These are phyloP conservation scores for Entophlyctis helioformis DNA, from an alignment of 192 early-diverging fungal genomes.

Conservation along the genomic window DNA sequence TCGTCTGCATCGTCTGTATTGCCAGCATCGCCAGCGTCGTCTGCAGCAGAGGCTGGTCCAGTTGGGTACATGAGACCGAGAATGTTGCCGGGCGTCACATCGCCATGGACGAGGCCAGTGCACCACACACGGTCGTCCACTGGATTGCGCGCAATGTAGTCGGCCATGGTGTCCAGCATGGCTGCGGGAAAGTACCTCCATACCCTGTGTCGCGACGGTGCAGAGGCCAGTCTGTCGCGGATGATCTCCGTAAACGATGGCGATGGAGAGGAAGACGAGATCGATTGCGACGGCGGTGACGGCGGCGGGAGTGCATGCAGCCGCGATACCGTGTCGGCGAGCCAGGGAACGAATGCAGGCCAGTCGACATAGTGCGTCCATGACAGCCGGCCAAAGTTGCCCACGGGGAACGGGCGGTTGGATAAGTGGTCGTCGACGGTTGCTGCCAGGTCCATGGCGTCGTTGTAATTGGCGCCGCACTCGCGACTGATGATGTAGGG, in stretches of 20 bases:
- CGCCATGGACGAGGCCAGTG: conserved; percentile 12
- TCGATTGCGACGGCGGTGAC: neutral
- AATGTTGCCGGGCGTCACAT: conserved; percentile 15
- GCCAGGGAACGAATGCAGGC: no score
- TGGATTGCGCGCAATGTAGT: neutral
- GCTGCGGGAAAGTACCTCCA: neutral
- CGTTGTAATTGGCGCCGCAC: no score
- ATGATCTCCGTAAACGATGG: neutral
- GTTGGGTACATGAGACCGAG: no score
- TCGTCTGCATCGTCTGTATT: neutral
- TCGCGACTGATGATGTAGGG: no score
- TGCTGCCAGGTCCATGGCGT: no score
- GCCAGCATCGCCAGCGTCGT: neutral
- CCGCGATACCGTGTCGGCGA: no score
- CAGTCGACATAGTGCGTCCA: no score
- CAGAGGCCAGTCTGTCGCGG: neutral
- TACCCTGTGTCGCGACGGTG: neutral
- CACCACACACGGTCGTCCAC: neutral
- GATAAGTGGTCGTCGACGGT: no score
- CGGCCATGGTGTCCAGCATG: neutral
- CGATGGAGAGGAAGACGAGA: neutral
- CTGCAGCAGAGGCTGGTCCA: neutral
- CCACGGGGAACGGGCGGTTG: no score
- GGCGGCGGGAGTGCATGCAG: no score
- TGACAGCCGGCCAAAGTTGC: no score